A percentile compares a stretch with the other conserved stretches of the same genome.
phyloP scores from a whole-genome alignment of 1,284 basidiomycete species.

The Puccinia triticina region DNA sequence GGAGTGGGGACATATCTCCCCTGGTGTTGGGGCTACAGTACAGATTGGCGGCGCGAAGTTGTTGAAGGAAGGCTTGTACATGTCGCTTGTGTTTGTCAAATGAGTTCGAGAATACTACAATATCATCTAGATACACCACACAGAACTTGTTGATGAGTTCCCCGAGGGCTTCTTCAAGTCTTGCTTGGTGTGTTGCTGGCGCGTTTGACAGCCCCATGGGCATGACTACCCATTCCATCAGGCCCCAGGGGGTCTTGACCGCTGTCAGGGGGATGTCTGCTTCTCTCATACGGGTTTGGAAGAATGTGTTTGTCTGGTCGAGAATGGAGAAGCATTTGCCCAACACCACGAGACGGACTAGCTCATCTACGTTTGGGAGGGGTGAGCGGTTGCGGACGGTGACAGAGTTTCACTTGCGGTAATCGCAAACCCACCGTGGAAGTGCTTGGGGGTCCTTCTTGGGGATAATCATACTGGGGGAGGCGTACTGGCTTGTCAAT shows the following conservation, averaged over 20 bases:
- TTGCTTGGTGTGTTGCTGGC: slow-evolving; percentile 56
- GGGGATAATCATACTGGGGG: slow-evolving; percentile 3
- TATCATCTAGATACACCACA: slow-evolving; percentile 55
- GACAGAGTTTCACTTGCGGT: background rate
- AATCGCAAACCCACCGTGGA: background rate
- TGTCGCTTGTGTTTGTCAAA: background rate
- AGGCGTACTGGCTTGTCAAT: slow-evolving; percentile 3
- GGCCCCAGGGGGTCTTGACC: slow-evolving; percentile 61
- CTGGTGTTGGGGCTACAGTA: slow-evolving; percentile 15
- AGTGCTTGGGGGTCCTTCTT: background rate
- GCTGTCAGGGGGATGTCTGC: slow-evolving; percentile 60
- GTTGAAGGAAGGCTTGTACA: background rate
- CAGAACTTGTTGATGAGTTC: slow-evolving; percentile 56
- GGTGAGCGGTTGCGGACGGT: background rate
- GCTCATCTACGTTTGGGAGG: background rate
- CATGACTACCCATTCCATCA: no score
- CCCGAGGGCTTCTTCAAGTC: slow-evolving; percentile 53
- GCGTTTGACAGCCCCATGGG: slow-evolving; percentile 63
- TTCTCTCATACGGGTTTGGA: slow-evolving; percentile 61
- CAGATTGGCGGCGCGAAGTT: background rate
- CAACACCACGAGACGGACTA: background rate
- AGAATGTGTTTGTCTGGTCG: slow-evolving; percentile 62
- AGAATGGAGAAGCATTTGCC: slow-evolving; percentile 1
- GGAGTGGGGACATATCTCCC: no score
- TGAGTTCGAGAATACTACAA: slow-evolving; percentile 11